These are phyloP conservation scores for Magnaporthiopsis poae DNA, from an alignment of 2,329 filamentous ascomycete species.

Conservation along the genomic window DNA sequence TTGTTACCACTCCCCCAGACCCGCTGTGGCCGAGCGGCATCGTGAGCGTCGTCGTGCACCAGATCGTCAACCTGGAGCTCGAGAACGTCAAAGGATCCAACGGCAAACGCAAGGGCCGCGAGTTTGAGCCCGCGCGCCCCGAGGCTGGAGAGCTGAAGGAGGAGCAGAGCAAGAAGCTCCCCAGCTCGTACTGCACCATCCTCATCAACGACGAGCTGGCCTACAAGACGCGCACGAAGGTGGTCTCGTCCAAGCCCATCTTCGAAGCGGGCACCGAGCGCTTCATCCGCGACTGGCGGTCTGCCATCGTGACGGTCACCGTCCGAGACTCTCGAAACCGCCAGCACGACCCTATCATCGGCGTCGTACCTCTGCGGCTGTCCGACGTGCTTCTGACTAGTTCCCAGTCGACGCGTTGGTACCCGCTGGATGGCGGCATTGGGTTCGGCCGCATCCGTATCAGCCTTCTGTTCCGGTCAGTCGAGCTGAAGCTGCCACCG, in stretches of 20 bases:
- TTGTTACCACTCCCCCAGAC: constrained; percentile 82
- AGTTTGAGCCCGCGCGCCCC: constrained; percentile 78
- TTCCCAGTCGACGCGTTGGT: constrained; percentile 83
- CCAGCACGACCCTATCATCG: constrained; percentile 88
- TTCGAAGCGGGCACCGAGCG: constrained; percentile 94
- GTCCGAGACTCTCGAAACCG: constrained; percentile 82
- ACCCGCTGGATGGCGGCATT: constrained; percentile 89
- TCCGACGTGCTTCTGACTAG: constrained; percentile 79
- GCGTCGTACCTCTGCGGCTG: constrained; percentile 79
- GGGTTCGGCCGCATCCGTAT: constrained; percentile 84
- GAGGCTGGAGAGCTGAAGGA: constrained; percentile 77
- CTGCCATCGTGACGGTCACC: constrained; percentile 72
- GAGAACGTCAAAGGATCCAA: constrained; percentile 78
- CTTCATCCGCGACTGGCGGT: constrained; percentile 89
- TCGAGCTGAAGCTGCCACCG: constrained; percentile 78
- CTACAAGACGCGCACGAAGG: constrained; percentile 91
- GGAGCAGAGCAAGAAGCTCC: constrained; percentile 68
- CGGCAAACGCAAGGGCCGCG: constrained; percentile 70
- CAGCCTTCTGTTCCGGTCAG: constrained; percentile 78
- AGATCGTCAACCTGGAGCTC: constrained; percentile 91
- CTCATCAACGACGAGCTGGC: constrained; percentile 76
- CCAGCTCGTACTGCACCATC: constrained; percentile 90
- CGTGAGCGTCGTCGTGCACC: constrained; percentile 76
- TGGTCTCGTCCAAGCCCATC: constrained; percentile 86
- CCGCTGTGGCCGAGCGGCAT: constrained; percentile 93